Percentiles rank a stretch among this genome's conserved stretches.
phyloP scores from a whole-genome alignment of 352 stramenopile genomes.

The Phytophthora tubulina region DNA sequence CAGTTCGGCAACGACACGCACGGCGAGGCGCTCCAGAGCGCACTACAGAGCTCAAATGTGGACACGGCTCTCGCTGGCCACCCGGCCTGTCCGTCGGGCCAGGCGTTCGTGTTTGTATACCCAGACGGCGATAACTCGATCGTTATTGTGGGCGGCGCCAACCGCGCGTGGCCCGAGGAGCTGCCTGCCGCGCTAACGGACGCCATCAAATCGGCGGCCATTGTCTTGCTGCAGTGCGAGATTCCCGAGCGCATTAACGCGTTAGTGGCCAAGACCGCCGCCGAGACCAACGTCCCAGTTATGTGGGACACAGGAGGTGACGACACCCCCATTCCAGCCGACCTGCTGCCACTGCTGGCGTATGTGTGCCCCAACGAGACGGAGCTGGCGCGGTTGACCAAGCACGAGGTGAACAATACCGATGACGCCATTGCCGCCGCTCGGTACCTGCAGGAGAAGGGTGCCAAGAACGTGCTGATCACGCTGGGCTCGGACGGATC shows the following conservation, averaged over 20 bases:
- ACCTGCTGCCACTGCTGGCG: conserved; percentile 64
- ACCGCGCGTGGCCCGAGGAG: conserved; percentile 62
- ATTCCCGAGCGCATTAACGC: conserved; percentile 69
- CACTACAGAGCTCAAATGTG: conserved; percentile 47
- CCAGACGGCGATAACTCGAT: conserved; percentile 88
- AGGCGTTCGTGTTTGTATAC: conserved; percentile 88
- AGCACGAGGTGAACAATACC: conserved; percentile 44
- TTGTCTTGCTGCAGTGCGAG: conserved; percentile 82
- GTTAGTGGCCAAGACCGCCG: conserved; percentile 58
- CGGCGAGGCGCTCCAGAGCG: conserved; percentile 51
- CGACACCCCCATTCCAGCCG: conserved; percentile 62
- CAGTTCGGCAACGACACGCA: conserved; percentile 85
- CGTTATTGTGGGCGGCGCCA: conserved; percentile 84
- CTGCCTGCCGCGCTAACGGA: conserved; percentile 48
- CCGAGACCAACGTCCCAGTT: conserved; percentile 58
- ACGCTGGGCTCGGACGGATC: conserved; percentile 76
- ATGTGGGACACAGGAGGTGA: conserved; percentile 86
- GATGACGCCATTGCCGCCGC: conserved; percentile 68
- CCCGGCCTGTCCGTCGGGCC: conserved; percentile 64
- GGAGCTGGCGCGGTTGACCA: conserved; percentile 64
- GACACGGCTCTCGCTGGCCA: conserved; percentile 53
- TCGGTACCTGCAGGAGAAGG: conserved; percentile 57
- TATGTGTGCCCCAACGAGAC: conserved; percentile 86
- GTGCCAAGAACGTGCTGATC: conserved; percentile 68
- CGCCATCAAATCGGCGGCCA: conserved; percentile 59